A percentile compares a stretch with the other conserved stretches of the same genome.
Evolutionary conservation across 768 basidiomycete species (phyloP).

Genomic region (Hericium alpestre): DNA sequence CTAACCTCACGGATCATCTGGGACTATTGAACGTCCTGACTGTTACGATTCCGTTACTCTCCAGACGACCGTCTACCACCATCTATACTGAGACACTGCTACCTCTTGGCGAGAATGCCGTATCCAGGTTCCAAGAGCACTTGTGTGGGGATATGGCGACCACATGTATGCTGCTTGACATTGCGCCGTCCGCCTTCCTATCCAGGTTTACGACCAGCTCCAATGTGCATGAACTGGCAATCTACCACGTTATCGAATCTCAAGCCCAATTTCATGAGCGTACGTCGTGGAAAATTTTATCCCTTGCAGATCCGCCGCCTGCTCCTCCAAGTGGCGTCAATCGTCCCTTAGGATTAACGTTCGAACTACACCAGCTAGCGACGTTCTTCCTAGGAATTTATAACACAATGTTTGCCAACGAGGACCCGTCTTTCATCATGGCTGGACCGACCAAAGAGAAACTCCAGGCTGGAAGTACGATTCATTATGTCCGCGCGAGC

Average conservation of each 20-base stretch:
- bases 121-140: background rate
- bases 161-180: background rate
- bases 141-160: background rate
- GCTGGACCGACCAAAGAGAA: background rate
- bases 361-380: slow-evolving; percentile 26
- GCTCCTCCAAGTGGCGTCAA: background rate
- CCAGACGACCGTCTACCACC: slow-evolving; percentile 17
- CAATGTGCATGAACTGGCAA: background rate
- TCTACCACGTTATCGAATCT: background rate
- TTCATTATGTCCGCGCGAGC: slow-evolving; percentile 39
- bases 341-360: slow-evolving; percentile 3
- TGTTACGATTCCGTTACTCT: slow-evolving; percentile 27
- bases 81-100: slow-evolving; percentile 36
- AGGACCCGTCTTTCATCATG: slow-evolving; percentile 18
- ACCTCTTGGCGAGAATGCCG: slow-evolving; percentile 17
- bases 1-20: slow-evolving; percentile 38
- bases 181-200: background rate
- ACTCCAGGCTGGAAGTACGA: slow-evolving; percentile 10
- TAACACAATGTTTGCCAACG: slow-evolving; percentile 32
- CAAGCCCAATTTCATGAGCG: background rate
- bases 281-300: background rate
- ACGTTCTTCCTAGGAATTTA: slow-evolving; percentile 33
- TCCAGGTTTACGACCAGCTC: background rate
- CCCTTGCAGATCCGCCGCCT: slow-evolving; percentile 10
- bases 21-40: slow-evolving; percentile 36